Conservation (phyloP, 768 basidiomycete species). For the Ramaria sp. region DNA sequence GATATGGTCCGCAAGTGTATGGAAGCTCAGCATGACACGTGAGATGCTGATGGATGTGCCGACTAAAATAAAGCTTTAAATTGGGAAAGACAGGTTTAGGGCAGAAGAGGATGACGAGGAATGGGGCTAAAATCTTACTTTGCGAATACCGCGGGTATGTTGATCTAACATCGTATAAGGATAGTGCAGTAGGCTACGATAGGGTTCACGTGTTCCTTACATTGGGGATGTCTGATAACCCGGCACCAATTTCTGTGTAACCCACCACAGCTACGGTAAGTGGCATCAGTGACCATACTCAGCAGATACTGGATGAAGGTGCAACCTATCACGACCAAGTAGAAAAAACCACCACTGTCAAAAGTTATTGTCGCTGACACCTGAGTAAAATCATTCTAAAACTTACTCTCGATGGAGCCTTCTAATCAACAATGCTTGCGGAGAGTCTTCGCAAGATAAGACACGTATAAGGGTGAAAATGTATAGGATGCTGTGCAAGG, state of each 20-base stretch:
- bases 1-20: not conserved
- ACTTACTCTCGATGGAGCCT: not conserved
- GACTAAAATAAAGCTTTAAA: not conserved
- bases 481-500: not conserved
- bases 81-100: not conserved
- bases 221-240: not conserved
- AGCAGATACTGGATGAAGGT: not conserved
- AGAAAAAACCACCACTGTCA: not conserved
- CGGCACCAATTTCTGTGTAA: not conserved
- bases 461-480: not conserved
- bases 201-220: not conserved
- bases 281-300: not conserved
- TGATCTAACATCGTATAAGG: not conserved
- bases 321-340: not conserved
- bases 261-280: not conserved
- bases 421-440: not conserved
- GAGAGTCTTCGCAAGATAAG: not conserved
- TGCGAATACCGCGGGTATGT: not conserved
- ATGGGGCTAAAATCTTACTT: not conserved
- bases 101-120: not conserved
- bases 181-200: too few species aligned
- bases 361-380: too few species aligned
- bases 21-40: not conserved
- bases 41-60: not conserved
- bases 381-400: too few species aligned